Base-by-base conservation (phyloP, 2,329 filamentous ascomycete species). In the Fonsecaea monophora region DNA sequence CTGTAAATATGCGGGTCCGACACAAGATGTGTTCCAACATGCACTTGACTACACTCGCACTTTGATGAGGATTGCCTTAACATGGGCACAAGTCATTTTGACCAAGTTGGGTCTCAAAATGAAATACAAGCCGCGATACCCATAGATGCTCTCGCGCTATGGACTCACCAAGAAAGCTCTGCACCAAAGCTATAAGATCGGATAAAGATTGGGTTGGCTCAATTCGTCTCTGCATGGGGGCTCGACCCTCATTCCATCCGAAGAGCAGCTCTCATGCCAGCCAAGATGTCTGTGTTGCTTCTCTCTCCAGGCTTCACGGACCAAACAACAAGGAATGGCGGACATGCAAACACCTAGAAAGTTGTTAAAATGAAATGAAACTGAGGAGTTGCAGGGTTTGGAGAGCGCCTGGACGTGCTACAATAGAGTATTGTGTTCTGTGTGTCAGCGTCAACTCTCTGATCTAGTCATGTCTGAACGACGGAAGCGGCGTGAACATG, bases 141-240 rank as follows among this genome's bases (percentile, higher is more conserved):
- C 18, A 25, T 21, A 12, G 45, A 30, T 50, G 21, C 45, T 50
- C 18, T 4, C 5, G 21, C 10, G 10, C 13, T 50, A 25, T 30
- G 21, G 21, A 30, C 12, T 12, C 5, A 30, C 4, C 10, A 25
- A 50, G 21, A 25, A 30, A 50, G 21, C 45, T 13, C 18, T 12
- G 45, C 18, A 50, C 21, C 25, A 13, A 50, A 13, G 45, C 42
- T 15, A 18, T 34, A n/a, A 9, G 9, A 34, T 34, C 66, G 70
- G 70, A 70, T 71, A 68, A 54, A 68, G 69, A 73, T 72, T 71
- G 67, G 70, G 70, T 71, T 69, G 62, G 60, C 70, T 69, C 57
- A 38, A 65, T 63, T 38, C 55, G 25, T 42, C 15, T 54, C 15
- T 37, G 57, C 48, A 59, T 68, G 40, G 62, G 53, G 70, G 68